Percentiles rank a stretch among this genome's conserved stretches.
These are phyloP conservation scores for Dactylellina leptospora DNA, from an alignment of 2,329 filamentous ascomycete genomes.

Conservation along the genomic window DNA sequence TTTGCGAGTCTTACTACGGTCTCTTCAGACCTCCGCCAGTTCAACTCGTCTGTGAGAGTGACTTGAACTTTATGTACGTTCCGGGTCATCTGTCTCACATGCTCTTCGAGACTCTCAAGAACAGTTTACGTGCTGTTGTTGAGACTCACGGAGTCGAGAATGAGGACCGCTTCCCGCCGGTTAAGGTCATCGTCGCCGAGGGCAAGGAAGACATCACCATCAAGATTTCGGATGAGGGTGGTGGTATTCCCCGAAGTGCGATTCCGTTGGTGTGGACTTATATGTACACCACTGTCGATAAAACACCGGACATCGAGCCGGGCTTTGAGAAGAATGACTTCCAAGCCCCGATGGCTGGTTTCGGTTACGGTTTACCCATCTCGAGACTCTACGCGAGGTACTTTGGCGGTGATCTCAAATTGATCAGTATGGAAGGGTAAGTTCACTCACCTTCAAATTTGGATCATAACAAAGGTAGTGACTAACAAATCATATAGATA, in stretches of 20 bases:
- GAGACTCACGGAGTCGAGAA: constrained; percentile 94
- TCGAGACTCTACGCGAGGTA: constrained; percentile 93
- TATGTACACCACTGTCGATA: constrained; percentile 99
- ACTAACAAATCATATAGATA: constrained; percentile 69
- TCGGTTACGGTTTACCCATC: constrained; percentile 96
- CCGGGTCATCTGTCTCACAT: constrained; percentile 98
- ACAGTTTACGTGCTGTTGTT: constrained; percentile 94
- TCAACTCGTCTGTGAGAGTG: constrained; percentile 91
- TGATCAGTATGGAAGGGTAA: constrained; percentile 99
- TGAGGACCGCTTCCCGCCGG: constrained; percentile 87
- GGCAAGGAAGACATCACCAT: constrained; percentile 99
- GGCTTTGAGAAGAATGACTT: constrained; percentile 99
- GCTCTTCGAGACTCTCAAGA: constrained; percentile 99
- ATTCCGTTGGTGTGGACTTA: constrained; percentile 99
- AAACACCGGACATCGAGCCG: constrained; percentile 91
- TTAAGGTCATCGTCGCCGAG: constrained; percentile 96
- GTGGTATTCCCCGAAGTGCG: constrained; percentile 88
- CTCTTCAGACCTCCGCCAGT: constrained; percentile 96
- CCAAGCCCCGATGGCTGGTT: constrained; percentile 98
- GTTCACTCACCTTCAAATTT: constrained; percentile 58
- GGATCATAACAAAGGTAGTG: constrained; percentile 1
- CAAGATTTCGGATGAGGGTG: constrained; percentile 96
- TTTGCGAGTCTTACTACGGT: constrained; percentile 98
- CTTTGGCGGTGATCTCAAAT: constrained; percentile 94
- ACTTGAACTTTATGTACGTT: constrained; percentile 99